These are phyloP conservation scores for Helicocarpus griseus DNA, from an alignment of 2,329 filamentous ascomycete species.

Conservation along the genomic window DNA sequence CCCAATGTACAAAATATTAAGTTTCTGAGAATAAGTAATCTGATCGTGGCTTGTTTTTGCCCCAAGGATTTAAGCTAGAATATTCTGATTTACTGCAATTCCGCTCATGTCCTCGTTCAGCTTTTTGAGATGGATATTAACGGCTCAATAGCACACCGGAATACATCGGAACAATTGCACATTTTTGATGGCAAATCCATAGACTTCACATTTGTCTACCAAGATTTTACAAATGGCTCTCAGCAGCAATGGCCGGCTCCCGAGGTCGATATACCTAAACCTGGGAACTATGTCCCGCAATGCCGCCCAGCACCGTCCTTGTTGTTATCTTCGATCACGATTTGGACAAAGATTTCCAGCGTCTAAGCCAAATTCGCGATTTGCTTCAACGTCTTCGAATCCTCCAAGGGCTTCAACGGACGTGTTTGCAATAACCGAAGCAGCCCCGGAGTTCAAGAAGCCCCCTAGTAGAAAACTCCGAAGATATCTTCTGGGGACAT, in stretches of 20 bases:
- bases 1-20: too few relatives aligned
- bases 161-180: not conserved
- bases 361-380: not conserved
- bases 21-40: too few relatives aligned
- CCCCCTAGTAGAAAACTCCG: not conserved
- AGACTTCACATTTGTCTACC: not conserved
- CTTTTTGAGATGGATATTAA: not conserved
- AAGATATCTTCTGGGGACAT: constrained; percentile 34
- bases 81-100: not conserved
- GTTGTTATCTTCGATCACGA: not conserved
- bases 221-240: not conserved
- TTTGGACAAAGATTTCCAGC: not conserved
- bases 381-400: not conserved
- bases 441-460: not conserved
- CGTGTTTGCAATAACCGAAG: not conserved
- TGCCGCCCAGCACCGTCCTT: not conserved
- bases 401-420: not conserved
- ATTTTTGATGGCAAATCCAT: not conserved
- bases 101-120: not conserved
- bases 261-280: not conserved
- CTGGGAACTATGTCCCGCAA: not conserved
- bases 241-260: constrained; percentile 8
- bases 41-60: too few relatives aligned
- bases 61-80: too few relatives aligned
- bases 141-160: not conserved